Evolutionary conservation across 2,329 filamentous ascomycete species (phyloP), one percentile per base, ranked within the genome.

Genomic region (Lojkania enalia): DNA sequence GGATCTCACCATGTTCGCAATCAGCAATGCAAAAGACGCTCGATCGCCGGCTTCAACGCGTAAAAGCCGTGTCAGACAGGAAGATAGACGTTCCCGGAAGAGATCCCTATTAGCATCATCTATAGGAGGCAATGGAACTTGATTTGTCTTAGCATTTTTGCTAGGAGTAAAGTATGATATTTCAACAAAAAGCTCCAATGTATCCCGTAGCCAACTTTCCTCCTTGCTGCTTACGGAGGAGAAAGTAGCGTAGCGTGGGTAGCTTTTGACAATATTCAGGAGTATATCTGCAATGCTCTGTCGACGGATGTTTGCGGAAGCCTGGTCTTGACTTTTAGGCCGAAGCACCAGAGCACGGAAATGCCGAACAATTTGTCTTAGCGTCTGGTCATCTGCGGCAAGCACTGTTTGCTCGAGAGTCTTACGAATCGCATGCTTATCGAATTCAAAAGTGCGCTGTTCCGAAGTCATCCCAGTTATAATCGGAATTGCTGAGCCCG

Each of bases 361-460:
- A 9, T 79, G 65, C 5, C 81, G 76, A 16, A 84, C 75, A 23
- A 85, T 81, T 52, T 66, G 66, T 46, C 52, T 70, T 18, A 82
- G 54, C 6, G 72, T 70, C 19, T 73, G 64, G n/a, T 70, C 58
- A 46, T 80, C 79, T 6, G 82, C 79, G 32, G 79, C 77, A 40
- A 83, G 77, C 3, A 95, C 71, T 2, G 94, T 75, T 51, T 81
- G 85, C 57, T 95, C 89, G 1, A 96, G 74, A 0, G 89, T 92
- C 71, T 92, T 95, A 2, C 86, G 87, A 65, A 87, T 94, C 1
- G 91, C 95, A 45, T 87, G 77, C 52, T 88, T 85, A 63, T 97
- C 94, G 61, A 97, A 94, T 62, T 87, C 88, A 55, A 89, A 83
- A 1, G 80, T 79, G 2, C 88, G 88, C 48, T 85, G 75, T 39